Percentiles rank a stretch among this genome's conserved stretches.
These are phyloP conservation scores for Beauveria caledonica DNA, from an alignment of 2,329 filamentous ascomycete species.

Conservation along the genomic window DNA sequence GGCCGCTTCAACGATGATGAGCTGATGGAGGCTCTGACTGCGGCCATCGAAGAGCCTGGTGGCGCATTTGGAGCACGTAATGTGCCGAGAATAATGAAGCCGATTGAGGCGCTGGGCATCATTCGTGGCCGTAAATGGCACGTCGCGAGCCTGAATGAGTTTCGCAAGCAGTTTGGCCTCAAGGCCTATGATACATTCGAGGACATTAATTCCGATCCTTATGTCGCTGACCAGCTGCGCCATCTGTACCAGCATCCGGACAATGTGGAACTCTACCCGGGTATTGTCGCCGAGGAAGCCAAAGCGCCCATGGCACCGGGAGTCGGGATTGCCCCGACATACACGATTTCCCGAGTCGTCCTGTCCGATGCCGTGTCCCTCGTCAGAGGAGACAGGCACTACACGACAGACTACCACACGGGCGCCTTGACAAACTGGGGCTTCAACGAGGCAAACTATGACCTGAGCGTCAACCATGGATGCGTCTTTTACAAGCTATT, in stretches of 20 bases:
- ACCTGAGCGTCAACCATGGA: constrained; percentile 68
- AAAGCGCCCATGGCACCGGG: constrained; percentile 68
- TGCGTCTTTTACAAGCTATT: constrained; percentile 82
- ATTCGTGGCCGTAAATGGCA: constrained; percentile 71
- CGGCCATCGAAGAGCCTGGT: constrained; percentile 68
- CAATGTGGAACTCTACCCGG: constrained; percentile 72
- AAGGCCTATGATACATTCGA: constrained; percentile 71
- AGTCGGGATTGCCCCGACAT: constrained; percentile 66
- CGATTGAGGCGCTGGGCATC: constrained; percentile 74
- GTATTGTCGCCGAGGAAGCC: constrained; percentile 65
- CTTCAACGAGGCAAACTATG: constrained; percentile 64
- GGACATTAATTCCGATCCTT: constrained; percentile 72
- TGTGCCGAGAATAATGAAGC: constrained; percentile 64
- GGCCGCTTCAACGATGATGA: constrained; percentile 70
- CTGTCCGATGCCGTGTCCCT: constrained; percentile 72
- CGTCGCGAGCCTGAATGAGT: constrained; percentile 72
- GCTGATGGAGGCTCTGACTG: constrained; percentile 60
- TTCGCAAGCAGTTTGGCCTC: constrained; percentile 72
- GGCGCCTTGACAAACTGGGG: constrained; percentile 77
- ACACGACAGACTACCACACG: constrained; percentile 69
- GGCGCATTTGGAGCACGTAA: constrained; percentile 66
- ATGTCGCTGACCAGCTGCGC: constrained; percentile 56
- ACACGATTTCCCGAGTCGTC: constrained; percentile 69
- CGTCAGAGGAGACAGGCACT: constrained; percentile 70
- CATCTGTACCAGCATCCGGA: constrained; percentile 71